phyloP scores from a whole-genome alignment of 805 yeast species.

The Zygotorulaspora sp. region DNA sequence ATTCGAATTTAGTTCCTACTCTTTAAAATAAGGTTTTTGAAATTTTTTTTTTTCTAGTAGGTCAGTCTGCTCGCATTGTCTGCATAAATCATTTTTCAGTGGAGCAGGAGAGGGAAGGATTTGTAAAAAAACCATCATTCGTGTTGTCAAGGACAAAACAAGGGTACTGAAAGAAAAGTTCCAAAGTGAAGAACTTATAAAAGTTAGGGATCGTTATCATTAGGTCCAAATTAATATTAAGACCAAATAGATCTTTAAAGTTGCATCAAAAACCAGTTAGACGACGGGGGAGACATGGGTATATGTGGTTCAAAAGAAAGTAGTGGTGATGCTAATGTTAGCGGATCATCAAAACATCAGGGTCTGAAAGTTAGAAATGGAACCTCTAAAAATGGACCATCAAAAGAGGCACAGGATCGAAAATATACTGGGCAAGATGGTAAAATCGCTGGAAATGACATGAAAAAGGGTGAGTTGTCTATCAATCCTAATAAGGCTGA shows the following conservation, averaged over 20 bases:
- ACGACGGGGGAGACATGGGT: constrained; percentile 11
- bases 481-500: background rate
- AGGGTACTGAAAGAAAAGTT: background rate
- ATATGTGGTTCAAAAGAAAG: constrained; percentile 13
- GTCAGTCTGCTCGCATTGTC: too few species aligned
- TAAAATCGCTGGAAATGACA: background rate
- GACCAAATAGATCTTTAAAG: too few species aligned
- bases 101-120: background rate
- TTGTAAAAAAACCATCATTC: background rate
- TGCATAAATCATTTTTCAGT: too few species aligned
- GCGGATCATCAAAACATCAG: constrained; percentile 1
- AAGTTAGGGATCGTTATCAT: too few species aligned
- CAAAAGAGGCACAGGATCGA: background rate
- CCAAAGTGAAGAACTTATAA: too few species aligned
- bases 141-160: background rate
- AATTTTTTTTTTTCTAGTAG: too few species aligned
- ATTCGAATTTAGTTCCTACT: too few species aligned
- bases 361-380: background rate
- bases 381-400: background rate
- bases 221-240: too few species aligned
- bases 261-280: too few species aligned
- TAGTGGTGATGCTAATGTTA: background rate
- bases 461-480: background rate
- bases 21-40: too few species aligned
- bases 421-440: background rate